These are phyloP conservation scores for Vachellia collinsii DNA, from an alignment of 306 rosid species.

Conservation along the genomic window DNA sequence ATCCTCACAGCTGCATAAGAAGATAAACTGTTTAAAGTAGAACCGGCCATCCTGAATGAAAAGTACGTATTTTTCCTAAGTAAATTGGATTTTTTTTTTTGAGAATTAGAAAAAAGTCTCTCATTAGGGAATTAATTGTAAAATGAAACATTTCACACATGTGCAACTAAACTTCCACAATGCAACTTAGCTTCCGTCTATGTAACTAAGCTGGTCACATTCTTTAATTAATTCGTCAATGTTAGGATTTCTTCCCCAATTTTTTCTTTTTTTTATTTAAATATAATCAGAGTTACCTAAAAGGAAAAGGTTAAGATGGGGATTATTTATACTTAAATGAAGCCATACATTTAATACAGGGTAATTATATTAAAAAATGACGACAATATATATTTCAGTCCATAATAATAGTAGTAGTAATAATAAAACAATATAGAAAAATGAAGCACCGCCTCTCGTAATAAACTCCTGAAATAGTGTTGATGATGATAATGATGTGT, in stretches of 20 bases:
- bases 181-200: too few species aligned
- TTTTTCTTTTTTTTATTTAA: too few species aligned
- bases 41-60: not conserved
- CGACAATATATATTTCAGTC: not conserved
- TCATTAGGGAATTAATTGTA: too few species aligned
- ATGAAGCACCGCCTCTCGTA: not conserved
- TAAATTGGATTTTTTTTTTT: not conserved
- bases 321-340: not conserved
- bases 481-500: not conserved
- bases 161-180: too few species aligned
- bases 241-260: too few species aligned
- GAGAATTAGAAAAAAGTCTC: too few species aligned
- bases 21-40: not conserved
- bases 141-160: too few species aligned
- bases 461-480: not conserved
- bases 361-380: not conserved
- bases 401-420: not conserved
- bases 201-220: too few species aligned
- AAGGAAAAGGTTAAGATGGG: not conserved
- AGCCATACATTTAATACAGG: not conserved
- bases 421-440: not conserved
- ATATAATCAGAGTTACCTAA: not conserved
- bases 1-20: not conserved
- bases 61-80: not conserved
- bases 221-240: too few species aligned